Evolutionary conservation across 78 protist genomes (phyloP).

Genomic region (Monocercomonoides exilis): DNA sequence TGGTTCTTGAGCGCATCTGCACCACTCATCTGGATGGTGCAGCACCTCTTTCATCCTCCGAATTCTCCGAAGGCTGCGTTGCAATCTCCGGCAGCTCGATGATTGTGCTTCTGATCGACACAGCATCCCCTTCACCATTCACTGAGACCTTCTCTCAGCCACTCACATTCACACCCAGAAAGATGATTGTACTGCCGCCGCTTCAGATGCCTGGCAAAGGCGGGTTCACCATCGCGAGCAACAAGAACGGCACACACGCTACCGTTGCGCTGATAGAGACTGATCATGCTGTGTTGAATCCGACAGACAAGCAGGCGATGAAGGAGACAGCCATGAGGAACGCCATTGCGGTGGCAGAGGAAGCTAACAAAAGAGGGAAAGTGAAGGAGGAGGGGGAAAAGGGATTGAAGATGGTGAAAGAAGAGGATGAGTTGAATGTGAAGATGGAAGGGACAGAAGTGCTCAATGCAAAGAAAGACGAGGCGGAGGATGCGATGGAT

Average conservation of each 20-base stretch:
- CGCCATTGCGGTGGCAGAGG: too few species aligned
- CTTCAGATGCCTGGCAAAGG: too few species aligned
- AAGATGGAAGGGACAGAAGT: background rate
- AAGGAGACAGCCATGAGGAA: too few species aligned
- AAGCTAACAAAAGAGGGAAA: too few species aligned
- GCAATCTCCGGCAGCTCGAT: constrained; percentile 64
- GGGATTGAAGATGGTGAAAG: background rate
- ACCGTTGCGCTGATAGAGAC: too few species aligned
- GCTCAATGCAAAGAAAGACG: constrained; percentile 22
- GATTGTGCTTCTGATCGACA: constrained; percentile 12
- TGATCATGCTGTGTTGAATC: background rate
- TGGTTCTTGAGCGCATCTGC: too few species aligned
- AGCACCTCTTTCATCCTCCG: constrained; percentile 64
- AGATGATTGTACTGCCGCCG: background rate
- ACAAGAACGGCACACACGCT: too few species aligned
- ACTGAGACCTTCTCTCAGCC: background rate
- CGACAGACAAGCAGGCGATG: background rate
- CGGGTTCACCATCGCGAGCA: too few species aligned
- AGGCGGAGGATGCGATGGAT: background rate
- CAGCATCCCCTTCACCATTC: background rate
- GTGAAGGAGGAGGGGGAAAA: constrained; percentile 19
- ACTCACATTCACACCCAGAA: background rate
- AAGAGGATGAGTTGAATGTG: background rate
- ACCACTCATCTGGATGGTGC: constrained; percentile 63
- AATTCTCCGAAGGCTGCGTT: constrained; percentile 84